These are phyloP conservation scores for Ogataea degrootiae DNA, from an alignment of 805 yeast genomes.

Conservation along the genomic window DNA sequence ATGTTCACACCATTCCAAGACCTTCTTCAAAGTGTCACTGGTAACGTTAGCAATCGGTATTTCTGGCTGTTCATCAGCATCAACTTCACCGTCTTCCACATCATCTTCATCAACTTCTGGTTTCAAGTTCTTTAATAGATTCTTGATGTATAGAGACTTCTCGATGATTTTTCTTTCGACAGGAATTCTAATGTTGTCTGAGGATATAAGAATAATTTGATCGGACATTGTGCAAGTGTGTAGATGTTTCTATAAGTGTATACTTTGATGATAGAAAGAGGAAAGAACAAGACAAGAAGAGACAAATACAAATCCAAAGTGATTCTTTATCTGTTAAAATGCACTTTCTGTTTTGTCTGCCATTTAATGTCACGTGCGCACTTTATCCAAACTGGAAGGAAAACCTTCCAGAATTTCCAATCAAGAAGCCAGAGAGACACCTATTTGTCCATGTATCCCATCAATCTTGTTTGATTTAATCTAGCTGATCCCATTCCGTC, in stretches of 20 bases:
- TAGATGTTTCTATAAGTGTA: background rate
- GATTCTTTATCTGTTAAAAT: too few species aligned
- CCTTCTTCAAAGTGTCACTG: constrained; percentile 74
- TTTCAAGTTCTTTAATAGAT: constrained; percentile 61
- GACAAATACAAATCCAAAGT: too few species aligned
- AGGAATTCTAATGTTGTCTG: constrained; percentile 62
- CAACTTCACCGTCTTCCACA: constrained; percentile 35
- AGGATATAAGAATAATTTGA: background rate
- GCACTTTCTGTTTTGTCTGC: too few species aligned
- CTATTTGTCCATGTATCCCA: too few species aligned
- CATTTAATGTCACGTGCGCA: too few species aligned
- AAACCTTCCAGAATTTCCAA: too few species aligned
- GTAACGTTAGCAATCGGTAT: constrained; percentile 83
- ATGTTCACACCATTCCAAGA: constrained; percentile 87
- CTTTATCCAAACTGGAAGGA: too few species aligned
- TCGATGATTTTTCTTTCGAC: constrained; percentile 73
- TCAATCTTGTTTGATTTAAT: too few species aligned
- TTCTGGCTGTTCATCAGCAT: constrained; percentile 59
- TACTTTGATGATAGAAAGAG: background rate
- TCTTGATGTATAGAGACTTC: constrained; percentile 69
- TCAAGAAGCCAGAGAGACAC: too few species aligned
- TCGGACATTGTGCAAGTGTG: background rate
- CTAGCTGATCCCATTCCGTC: too few species aligned
- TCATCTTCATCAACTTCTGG: constrained; percentile 22
- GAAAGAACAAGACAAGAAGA: background rate